These are phyloP conservation scores for Candida alai DNA, from an alignment of 805 yeast genomes.

Conservation along the genomic window DNA sequence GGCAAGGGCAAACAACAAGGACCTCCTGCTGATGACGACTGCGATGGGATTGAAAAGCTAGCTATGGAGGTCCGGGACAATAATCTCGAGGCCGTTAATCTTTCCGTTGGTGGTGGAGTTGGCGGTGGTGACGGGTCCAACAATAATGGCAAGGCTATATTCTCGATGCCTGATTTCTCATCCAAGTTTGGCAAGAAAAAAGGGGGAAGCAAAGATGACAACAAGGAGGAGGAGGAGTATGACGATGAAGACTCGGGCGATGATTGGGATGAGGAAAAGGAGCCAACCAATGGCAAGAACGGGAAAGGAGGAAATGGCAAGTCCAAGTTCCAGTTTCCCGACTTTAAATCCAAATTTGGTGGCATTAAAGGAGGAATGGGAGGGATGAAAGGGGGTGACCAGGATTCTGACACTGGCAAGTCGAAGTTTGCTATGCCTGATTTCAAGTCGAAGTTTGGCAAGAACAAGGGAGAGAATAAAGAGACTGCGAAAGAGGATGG, in stretches of 20 bases:
- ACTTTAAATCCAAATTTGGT: constrained; percentile 1
- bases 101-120: too few relatives aligned
- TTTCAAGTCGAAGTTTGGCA: constrained; percentile 2
- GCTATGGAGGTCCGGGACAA: too few relatives aligned
- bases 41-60: too few relatives aligned
- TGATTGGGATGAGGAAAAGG: neutral
- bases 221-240: constrained; percentile 5
- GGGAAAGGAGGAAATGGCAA: constrained; percentile 2
- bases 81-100: too few relatives aligned
- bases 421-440: neutral
- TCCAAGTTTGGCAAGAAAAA: constrained; percentile 4
- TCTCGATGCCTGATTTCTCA: neutral
- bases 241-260: neutral
- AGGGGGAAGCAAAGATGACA: constrained; percentile 4
- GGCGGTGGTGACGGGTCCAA: too few relatives aligned
- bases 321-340: neutral
- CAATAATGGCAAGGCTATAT: too few relatives aligned
- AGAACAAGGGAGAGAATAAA: constrained; percentile 1
- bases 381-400: constrained; percentile 1
- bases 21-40: too few relatives aligned
- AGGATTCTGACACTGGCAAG: constrained; percentile 3
- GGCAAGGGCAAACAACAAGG: too few relatives aligned
- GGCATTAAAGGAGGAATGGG: neutral
- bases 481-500: constrained; percentile 1
- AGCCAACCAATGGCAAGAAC: neutral